phyloP scores from a whole-genome alignment of 2,329 filamentous ascomycete genomes.

The Cladosporium cucumerinum region DNA sequence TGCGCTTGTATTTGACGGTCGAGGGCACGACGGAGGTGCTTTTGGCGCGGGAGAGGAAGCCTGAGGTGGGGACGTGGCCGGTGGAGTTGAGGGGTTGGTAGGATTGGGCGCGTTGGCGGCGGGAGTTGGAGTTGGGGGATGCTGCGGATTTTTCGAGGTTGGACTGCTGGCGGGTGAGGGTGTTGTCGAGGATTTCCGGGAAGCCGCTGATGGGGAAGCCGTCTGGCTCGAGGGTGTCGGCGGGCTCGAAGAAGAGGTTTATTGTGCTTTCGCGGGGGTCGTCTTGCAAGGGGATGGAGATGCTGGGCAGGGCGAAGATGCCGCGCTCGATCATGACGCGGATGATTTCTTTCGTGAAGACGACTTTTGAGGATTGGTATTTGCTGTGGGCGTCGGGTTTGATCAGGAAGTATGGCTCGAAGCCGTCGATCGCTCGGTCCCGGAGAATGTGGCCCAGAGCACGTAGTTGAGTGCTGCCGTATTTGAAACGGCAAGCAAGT shows the following conservation, averaged over 20 bases:
- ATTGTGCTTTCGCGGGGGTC: conserved; percentile 33
- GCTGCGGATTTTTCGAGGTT: not conserved
- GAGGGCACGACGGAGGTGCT: not conserved
- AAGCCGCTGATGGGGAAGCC: conserved; percentile 37
- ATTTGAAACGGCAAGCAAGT: conserved; percentile 36
- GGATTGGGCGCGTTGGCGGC: conserved; percentile 17
- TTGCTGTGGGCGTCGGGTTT: conserved; percentile 25
- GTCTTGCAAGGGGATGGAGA: conserved; percentile 33
- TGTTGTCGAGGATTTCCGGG: conserved; percentile 32
- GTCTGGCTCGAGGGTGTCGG: conserved; percentile 34
- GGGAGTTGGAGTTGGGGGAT: conserved; percentile 17
- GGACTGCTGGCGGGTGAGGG: conserved; percentile 4
- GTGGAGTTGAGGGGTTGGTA: not conserved
- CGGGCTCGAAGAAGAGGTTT: conserved; percentile 32
- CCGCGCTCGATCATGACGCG: conserved; percentile 29
- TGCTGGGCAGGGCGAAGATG: conserved; percentile 32
- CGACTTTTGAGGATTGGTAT: not conserved
- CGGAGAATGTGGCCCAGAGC: conserved; percentile 32
- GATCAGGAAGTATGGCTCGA: conserved; percentile 35
- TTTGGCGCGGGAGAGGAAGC: conserved; percentile 11
- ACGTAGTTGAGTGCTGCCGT: conserved; percentile 32
- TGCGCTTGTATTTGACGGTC: not conserved
- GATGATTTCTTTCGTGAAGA: conserved; percentile 24
- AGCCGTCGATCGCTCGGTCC: conserved; percentile 26
- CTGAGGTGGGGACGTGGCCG: not conserved